Base-by-base conservation (phyloP, 2,329 filamentous ascomycete genomes). In the Myriosclerotinia duriaeana region DNA sequence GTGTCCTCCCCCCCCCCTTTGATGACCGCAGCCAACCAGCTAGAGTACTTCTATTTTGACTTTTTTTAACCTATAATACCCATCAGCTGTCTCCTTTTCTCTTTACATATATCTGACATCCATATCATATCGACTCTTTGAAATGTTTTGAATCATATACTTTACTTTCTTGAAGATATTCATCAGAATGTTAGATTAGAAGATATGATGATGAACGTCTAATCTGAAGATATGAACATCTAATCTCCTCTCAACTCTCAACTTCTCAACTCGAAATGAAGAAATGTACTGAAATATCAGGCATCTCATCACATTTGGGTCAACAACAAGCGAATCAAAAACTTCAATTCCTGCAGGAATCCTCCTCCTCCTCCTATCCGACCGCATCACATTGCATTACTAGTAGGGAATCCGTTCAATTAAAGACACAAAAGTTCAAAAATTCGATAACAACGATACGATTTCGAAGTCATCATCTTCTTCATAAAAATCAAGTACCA, bases 361-460 rank as follows among this genome's bases (percentile, higher is more conserved):
- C 67, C 67, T 59, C 67, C 64, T 50, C 62, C 67, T 59, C 67
- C 67, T 59, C 67, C 64, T 50, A 66, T 68, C 64, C 46, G 40
- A 54, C 53, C 34, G 52, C 58, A 68, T 55, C 56, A 53, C 58
- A 53, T 38, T 46, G 65, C 65, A 67, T 66, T 68, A 64, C 40
- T 36, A 61, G 46, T 46, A 50, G 2, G 38, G 30, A 56, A 53
- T 64, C 53, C 52, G 55, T 55, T 64, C 50, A 34, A 67, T 44
- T 54, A 48, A 54, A 48, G 30, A 38, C 26, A 46, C 12, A 9
- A 50, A 4, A 20, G 17, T 53, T 65, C 53, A 42, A 53, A n/a
- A 59, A 64, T 64, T 22, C 53, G 44, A 53, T 26, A 59, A 40
- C 26, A 12, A 11, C 14, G 42, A 52, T n/a, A 20, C 44, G 26